phyloP scores from a whole-genome alignment of 805 yeast species.

The Nakazawaea wickerhamii region DNA sequence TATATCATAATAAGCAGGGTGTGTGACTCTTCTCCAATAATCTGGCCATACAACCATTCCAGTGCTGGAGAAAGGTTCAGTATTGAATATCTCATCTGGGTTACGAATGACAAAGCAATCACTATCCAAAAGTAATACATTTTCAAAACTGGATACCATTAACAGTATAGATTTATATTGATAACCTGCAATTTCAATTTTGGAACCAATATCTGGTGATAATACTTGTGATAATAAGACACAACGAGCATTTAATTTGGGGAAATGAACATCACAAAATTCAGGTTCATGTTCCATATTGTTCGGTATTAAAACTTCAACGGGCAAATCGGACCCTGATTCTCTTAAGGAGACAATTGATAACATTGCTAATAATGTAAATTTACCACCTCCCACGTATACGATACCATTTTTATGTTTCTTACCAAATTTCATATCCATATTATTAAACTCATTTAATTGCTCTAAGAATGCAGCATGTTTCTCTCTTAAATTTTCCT shows the following conservation, averaged over 20 bases:
- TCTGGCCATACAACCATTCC: slow-evolving; percentile 63
- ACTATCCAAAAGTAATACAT: slow-evolving; percentile 39
- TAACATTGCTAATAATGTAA: slow-evolving; percentile 44
- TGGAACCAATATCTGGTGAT: slow-evolving; percentile 24
- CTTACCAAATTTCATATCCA: slow-evolving; percentile 36
- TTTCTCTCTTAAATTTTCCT: slow-evolving; percentile 34
- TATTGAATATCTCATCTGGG: slow-evolving; percentile 46
- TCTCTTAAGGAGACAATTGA: slow-evolving; percentile 41
- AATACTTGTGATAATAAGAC: slow-evolving; percentile 32
- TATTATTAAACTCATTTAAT: slow-evolving; percentile 30
- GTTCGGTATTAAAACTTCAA: slow-evolving; percentile 35
- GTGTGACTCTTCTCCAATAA: slow-evolving; percentile 61
- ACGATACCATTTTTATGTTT: slow-evolving; percentile 41
- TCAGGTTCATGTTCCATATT: slow-evolving; percentile 31
- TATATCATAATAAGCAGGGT: slow-evolving; percentile 53
- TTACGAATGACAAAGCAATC: slow-evolving; percentile 46
- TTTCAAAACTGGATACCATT: slow-evolving; percentile 41
- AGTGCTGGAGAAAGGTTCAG: slow-evolving; percentile 36
- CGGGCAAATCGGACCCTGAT: slow-evolving; percentile 42
- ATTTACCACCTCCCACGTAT: slow-evolving; percentile 57
- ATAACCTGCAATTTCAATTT: slow-evolving; percentile 24
- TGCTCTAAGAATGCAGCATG: slow-evolving; percentile 37
- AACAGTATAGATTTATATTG: slow-evolving; percentile 34
- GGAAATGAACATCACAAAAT: slow-evolving; percentile 34
- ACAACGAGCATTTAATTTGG: slow-evolving; percentile 36